Base-by-base conservation (phyloP, 1,284 basidiomycete species). In the Puccinia coronata region DNA sequence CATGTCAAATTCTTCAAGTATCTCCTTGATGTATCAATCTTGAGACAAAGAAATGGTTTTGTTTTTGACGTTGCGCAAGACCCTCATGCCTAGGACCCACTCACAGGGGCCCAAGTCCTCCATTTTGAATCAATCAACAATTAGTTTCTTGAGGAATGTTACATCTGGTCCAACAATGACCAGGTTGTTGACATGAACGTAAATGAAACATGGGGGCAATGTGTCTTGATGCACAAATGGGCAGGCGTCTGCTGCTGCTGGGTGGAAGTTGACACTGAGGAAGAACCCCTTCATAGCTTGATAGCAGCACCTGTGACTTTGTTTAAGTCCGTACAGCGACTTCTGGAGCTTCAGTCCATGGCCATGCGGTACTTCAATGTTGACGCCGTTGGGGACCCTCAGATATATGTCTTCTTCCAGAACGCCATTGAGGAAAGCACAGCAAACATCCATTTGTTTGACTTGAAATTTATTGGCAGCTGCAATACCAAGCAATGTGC, bases 301-400 rank as follows among this genome's bases (percentile, higher is more conserved):
- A 28, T 76, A 76, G 57, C 73, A 78, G 20, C 49, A 63, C 1
- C 65, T 5, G 0, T 63, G 65, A 28, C 25, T 39, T 70, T 69
- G 55, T 78, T 78, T 0, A 78, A n/a, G 51, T 14, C 76, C 47
- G 39, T 76, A 76, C 41, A 76, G 28, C 2, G 73, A 65, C 16
- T 43, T 43, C 16, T 43, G 43, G 6, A 43, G 43, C 43, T 16
- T 43, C 43, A 43, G 43, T 8, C 43, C 43, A 16, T 43, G 16
- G 43, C 43, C 43, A 16, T 6, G 43, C 43, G 43, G 43, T 6
- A 43, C 43, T 8, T 43, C 16, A 16, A 43, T 43, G 6, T 43
- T 16, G 8, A 43, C 43, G 16, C 43, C 43, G 43, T 43, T 16
- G 6, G 43, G 43, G 43, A 43, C 43, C 43, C 16, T 43, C 8